Conservation (phyloP, 2,329 filamentous ascomycete species). For the Drechslerella dactyloides region DNA sequence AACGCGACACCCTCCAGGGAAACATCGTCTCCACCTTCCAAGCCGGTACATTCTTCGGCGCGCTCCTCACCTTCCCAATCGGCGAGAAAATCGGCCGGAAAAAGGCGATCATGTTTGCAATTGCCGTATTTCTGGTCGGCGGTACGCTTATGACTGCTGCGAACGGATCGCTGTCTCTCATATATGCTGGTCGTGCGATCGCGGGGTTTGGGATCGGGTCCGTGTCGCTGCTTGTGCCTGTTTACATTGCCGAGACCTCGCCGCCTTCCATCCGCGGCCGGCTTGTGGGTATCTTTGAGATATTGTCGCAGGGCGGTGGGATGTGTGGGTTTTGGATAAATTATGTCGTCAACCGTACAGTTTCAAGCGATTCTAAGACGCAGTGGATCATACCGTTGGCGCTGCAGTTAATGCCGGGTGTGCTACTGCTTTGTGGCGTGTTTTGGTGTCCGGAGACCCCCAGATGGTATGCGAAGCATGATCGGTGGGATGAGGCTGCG, state of each 20-base stretch:
- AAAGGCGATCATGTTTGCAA: constrained; percentile 61
- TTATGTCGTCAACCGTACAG: constrained; percentile 59
- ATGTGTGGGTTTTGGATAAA: constrained; percentile 72
- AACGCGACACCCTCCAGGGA: constrained; percentile 59
- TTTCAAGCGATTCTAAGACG: constrained; percentile 59
- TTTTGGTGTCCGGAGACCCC: constrained; percentile 55
- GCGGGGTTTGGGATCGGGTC: constrained; percentile 70
- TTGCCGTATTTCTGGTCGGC: constrained; percentile 61
- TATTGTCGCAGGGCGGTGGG: constrained; percentile 70
- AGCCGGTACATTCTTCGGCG: constrained; percentile 60
- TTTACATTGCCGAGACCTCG: constrained; percentile 68
- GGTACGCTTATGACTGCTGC: constrained; percentile 53
- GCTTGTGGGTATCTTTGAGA: constrained; percentile 71
- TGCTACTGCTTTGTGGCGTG: constrained; percentile 54
- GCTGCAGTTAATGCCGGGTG: constrained; percentile 59
- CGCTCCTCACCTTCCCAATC: constrained; percentile 60
- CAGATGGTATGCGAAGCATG: constrained; percentile 54
- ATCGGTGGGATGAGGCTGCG: constrained; percentile 52
- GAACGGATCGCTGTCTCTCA: constrained; percentile 59
- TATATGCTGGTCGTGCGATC: constrained; percentile 69
- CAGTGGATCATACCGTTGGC: constrained; percentile 71
- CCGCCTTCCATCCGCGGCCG: constrained; percentile 70
- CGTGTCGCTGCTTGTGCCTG: constrained; percentile 69
- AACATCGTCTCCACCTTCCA: constrained; percentile 60
- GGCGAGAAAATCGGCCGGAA: constrained; percentile 63